Base-by-base conservation (phyloP, 768 basidiomycete species). In the Lepiota subincarnata region DNA sequence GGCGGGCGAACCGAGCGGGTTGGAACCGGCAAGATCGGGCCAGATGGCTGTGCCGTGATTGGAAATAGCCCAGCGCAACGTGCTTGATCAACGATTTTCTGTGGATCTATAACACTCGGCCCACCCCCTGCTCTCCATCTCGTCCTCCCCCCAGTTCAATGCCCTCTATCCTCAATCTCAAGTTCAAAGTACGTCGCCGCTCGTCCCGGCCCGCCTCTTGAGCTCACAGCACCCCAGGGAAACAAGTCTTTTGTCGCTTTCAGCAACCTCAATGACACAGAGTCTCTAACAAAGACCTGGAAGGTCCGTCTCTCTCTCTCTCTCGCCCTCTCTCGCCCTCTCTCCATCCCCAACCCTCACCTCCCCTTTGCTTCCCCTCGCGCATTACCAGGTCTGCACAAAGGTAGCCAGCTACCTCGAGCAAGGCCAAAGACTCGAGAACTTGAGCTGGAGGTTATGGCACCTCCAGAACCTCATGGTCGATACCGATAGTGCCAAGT, bases 201-300 rank as follows among this genome's bases (percentile, higher is more conserved):
- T 24, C 48, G 45, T 13, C 43, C 16, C 18, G 24, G 24, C 11
- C 47, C 56, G 44, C 43, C 55, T 43, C 37, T 22, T 40, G 57
- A 40, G 26, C 50, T 57, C 37, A 56, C 51, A 49, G 52, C 59
- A 60, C 42, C 48, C 65, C 79, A 91, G 90, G 88, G 91, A 72
- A 93, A 93, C 83, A 93, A 92, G 77, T 92, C 91, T 68, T 93
- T 93, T 69, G 88, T 92, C 70, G 89, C 91, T 57, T 93, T 93
- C 74, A 88, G 87, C 69, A 90, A 92, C 73, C 81, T 93, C 71
- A 73, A 80, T 73, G 91, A 93, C 73, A 76, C 81, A 49, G 91
- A 93, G 67, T 80, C 89, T 54, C 74, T 93, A 67, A 89, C 91
- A 48, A 89, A 84, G 77, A 93, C 91, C 61, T 93, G 91, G 91